Base-by-base conservation (phyloP, 108 stramenopile species). In the Nitzschia sp. region DNA sequence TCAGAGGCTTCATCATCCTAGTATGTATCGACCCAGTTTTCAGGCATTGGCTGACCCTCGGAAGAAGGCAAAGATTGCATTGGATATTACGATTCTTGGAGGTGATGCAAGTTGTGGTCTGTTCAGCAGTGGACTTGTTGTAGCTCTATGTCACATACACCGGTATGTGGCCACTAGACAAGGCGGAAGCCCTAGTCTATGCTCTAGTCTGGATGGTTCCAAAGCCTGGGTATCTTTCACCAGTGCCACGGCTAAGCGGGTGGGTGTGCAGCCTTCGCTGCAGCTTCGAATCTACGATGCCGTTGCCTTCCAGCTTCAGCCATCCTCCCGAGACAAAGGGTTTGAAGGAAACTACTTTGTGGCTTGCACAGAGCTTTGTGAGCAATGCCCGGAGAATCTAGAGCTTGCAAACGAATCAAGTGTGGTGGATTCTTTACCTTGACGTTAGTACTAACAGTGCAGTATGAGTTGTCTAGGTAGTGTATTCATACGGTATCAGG, bases 321-420 rank as follows among this genome's bases (percentile, higher is more conserved):
- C 2, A 41, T 3, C 29, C 37, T 29, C 42, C 10, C 14, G 12
- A 6, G 21, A 41, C n/a, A 20, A 0, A 2, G 3, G 22, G 46
- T 25, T 54, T 39, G 53, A 42, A 14, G 38, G 52, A 11, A 20
- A 56, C 43, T 56, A 44, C 41, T 17, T 69, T 15, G 67, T 75
- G 20, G 20, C 77, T 21, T 76, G 75, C 60, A 77, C 80, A 41
- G 40, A 67, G 43, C 59, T 81, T 7, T 81, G 80, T 41, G 80
- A 81, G 69, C 41, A 11, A 11, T 39, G 43, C 43, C 61, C 61
- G 3, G 24, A 19, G 8, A 20, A 46, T 19, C 20, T 62, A 20
- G 24, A 34, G 29, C 3, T 5, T 34, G 29, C 3, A 34, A 34
- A 34, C 29, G n/a, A n/a, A n/a, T n/a, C n/a, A n/a, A n/a, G n/a